Evolutionary conservation across 2,329 filamentous ascomycete genomes (phyloP).

Genomic region (Pezicula radicicola): DNA sequence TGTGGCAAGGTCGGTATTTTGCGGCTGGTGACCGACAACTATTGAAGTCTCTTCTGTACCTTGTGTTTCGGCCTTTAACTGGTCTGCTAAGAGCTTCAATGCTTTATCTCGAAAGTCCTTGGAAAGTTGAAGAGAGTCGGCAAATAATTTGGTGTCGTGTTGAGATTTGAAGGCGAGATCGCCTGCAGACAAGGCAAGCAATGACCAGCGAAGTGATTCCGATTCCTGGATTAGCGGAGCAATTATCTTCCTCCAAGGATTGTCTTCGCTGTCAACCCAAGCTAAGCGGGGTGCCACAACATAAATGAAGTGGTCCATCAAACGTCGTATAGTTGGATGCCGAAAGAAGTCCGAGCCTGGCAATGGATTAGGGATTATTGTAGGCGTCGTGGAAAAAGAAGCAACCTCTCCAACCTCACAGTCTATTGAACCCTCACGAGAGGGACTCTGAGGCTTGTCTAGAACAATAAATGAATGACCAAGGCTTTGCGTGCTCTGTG

Average conservation of each 20-base stretch:
- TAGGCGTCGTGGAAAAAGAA: not conserved
- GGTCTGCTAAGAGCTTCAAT: constrained; percentile 1
- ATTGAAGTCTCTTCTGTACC: not conserved
- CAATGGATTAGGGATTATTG: not conserved
- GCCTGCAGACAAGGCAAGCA: constrained; percentile 3
- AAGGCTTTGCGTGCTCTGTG: too few relatives aligned
- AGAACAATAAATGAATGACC: too few relatives aligned
- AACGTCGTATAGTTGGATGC: not conserved
- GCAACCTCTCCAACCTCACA: too few relatives aligned
- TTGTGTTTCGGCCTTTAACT: not conserved
- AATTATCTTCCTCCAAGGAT: constrained; percentile 4
- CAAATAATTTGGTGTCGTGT: not conserved
- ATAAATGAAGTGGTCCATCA: constrained; percentile 3
- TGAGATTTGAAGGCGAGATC: not conserved
- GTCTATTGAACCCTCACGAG: not conserved
- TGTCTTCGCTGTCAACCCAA: constrained; percentile 6
- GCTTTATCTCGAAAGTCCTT: not conserved
- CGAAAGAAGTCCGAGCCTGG: not conserved
- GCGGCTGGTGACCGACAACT: not conserved
- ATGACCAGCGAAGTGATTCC: not conserved
- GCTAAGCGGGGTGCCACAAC: not conserved
- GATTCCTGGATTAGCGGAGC: constrained; percentile 1
- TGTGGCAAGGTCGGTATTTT: constrained; percentile 1
- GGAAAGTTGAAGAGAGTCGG: not conserved
- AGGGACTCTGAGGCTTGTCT: too few relatives aligned